Conservation (phyloP, 768 basidiomycete species). For the Kwoniella sp. region DNA sequence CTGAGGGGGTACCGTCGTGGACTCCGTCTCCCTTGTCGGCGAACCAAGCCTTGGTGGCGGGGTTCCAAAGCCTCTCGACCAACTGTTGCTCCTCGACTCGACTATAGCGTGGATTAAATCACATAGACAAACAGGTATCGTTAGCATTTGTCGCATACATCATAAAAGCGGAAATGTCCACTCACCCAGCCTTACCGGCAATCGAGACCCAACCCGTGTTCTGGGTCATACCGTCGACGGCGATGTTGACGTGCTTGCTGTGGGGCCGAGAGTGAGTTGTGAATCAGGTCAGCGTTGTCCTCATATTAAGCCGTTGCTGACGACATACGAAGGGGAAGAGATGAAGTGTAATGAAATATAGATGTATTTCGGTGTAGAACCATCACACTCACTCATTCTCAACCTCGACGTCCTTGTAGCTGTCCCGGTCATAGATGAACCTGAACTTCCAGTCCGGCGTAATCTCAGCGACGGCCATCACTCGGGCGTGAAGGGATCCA, state of each 20-base stretch:
- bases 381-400: slow-evolving; percentile 50
- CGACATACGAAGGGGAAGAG: neutral
- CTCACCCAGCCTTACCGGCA: slow-evolving; percentile 69
- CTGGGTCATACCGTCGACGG: slow-evolving; percentile 66
- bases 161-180: slow-evolving; percentile 40
- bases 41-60: slow-evolving; percentile 68
- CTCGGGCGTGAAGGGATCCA: slow-evolving; percentile 75
- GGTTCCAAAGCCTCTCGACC: slow-evolving; percentile 50
- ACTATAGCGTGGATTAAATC: slow-evolving; percentile 50
- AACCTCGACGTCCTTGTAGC: slow-evolving; percentile 47
- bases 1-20: slow-evolving; percentile 76
- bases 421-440: slow-evolving; percentile 52
- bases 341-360: neutral
- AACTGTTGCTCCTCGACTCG: slow-evolving; percentile 55
- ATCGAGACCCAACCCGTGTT: slow-evolving; percentile 79
- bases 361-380: no score
- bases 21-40: slow-evolving; percentile 82
- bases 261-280: neutral
- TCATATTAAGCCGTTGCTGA: neutral
- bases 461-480: slow-evolving; percentile 69
- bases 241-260: slow-evolving; percentile 76
- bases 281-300: neutral
- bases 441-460: slow-evolving; percentile 59
- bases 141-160: neutral
- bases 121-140: slow-evolving; percentile 64